Conservation (phyloP, 768 basidiomycete genomes). For the Lepiota venenata region DNA sequence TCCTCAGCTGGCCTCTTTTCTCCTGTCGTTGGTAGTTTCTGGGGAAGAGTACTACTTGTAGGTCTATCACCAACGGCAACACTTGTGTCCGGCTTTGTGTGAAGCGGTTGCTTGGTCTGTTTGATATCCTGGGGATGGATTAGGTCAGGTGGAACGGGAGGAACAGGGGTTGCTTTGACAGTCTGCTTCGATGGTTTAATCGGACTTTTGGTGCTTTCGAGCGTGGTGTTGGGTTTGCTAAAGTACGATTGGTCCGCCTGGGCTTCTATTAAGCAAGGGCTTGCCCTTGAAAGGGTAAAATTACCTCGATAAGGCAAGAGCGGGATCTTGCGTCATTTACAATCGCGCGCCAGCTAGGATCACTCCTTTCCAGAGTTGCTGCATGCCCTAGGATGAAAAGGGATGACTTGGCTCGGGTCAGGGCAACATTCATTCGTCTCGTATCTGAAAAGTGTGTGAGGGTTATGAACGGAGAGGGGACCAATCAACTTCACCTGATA, state of each 20-base stretch:
- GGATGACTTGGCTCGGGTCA: constrained; percentile 95
- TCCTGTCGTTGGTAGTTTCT: constrained; percentile 10
- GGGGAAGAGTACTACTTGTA: constrained; percentile 12
- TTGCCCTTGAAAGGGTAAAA: constrained; percentile 16
- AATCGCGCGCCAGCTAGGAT: constrained; percentile 75
- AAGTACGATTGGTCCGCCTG: constrained; percentile 26
- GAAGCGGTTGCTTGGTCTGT: neutral
- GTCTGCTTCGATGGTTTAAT: constrained; percentile 3
- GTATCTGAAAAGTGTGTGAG: constrained; percentile 40
- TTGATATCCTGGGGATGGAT: constrained; percentile 8
- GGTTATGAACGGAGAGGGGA: constrained; percentile 1
- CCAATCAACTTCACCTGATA: constrained; percentile 52
- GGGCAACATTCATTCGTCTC: constrained; percentile 96
- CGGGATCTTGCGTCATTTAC: constrained; percentile 72
- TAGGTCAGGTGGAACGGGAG: neutral
- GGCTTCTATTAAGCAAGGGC: constrained; percentile 16
- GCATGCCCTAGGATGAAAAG: constrained; percentile 92
- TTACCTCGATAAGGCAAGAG: constrained; percentile 60
- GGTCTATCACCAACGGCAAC: neutral
- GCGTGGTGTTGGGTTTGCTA: constrained; percentile 8
- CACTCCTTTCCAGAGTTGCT: constrained; percentile 84
- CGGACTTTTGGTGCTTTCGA: neutral
- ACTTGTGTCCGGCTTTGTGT: neutral
- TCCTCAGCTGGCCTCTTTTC: constrained; percentile 13
- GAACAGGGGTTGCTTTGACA: neutral